Conservation (phyloP, 306 rosid species). For the Castanopsis chinensis region DNA sequence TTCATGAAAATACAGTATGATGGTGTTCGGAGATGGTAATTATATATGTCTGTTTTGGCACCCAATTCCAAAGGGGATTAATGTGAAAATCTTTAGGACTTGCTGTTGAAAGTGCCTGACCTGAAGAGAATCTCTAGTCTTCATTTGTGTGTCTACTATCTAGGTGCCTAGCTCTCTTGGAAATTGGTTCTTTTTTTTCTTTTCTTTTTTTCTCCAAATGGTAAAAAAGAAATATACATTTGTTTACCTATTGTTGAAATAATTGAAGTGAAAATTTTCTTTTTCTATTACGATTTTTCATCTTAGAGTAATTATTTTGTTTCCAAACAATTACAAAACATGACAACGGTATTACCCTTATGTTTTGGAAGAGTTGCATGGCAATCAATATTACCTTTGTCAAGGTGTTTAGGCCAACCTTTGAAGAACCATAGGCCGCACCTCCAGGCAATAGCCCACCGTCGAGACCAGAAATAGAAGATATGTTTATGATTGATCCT, state of each 20-base stretch:
- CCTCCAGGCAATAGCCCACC: constrained; percentile 70
- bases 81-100: not conserved
- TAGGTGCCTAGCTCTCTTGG: not conserved
- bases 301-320: not conserved
- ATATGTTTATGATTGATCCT: constrained; percentile 73
- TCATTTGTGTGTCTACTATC: not conserved
- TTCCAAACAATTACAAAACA: not conserved
- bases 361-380: not conserved
- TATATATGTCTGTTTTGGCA: not conserved
- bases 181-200: not conserved
- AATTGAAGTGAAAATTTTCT: not conserved
- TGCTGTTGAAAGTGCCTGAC: not conserved
- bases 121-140: not conserved
- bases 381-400: constrained; percentile 47
- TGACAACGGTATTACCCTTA: not conserved
- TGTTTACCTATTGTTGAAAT: not conserved
- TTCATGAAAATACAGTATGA: not conserved
- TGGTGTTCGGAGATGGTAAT: not conserved
- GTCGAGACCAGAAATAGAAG: constrained; percentile 58
- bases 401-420: constrained; percentile 50
- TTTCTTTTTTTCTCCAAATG: not conserved
- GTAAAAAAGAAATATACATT: not conserved
- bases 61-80: not conserved
- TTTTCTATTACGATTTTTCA: not conserved
- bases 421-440: constrained; percentile 58